phyloP scores from a whole-genome alignment of 2,329 filamentous ascomycete species.

The Aspergillus sojae region DNA sequence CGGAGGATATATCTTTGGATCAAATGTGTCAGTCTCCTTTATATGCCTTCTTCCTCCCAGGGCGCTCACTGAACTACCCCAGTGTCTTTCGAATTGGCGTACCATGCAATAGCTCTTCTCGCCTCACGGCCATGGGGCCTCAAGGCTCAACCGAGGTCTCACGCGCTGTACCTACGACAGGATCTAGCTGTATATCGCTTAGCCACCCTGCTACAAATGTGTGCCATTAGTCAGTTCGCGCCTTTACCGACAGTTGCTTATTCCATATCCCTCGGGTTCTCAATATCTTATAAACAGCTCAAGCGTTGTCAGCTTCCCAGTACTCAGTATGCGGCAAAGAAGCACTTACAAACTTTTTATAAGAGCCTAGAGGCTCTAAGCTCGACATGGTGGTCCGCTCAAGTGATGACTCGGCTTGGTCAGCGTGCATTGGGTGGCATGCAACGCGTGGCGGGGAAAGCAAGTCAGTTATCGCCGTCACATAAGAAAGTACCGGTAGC shows the following conservation, averaged over 20 bases:
- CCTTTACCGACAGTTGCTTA: conserved; percentile 22
- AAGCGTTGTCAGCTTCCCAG: conserved; percentile 17
- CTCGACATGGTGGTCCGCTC: conserved; percentile 20
- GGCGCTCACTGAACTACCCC: not conserved
- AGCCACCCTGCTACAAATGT: conserved; percentile 8
- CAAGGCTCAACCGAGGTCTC: conserved; percentile 12
- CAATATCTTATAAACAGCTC: conserved; percentile 20
- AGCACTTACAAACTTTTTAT: conserved; percentile 15
- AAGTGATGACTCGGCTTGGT: conserved; percentile 18
- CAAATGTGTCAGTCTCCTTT: conserved; percentile 4
- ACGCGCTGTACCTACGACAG: conserved; percentile 11
- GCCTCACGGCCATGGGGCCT: conserved; percentile 17
- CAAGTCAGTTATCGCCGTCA: not conserved
- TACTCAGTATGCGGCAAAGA: conserved; percentile 12
- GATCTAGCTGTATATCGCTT: conserved; percentile 11
- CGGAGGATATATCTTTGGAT: conserved; percentile 1
- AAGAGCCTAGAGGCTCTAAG: conserved; percentile 12
- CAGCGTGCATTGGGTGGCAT: conserved; percentile 15
- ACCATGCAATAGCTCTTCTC: conserved; percentile 19
- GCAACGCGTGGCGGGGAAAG: conserved; percentile 6
- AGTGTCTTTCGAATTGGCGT: conserved; percentile 17
- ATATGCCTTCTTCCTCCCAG: not conserved
- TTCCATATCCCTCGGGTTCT: conserved; percentile 20
- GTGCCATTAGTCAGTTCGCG: conserved; percentile 1
- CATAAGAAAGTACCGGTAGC: not conserved